phyloP scores from a whole-genome alignment of 768 basidiomycete genomes.

The Podaxis rugospora region DNA sequence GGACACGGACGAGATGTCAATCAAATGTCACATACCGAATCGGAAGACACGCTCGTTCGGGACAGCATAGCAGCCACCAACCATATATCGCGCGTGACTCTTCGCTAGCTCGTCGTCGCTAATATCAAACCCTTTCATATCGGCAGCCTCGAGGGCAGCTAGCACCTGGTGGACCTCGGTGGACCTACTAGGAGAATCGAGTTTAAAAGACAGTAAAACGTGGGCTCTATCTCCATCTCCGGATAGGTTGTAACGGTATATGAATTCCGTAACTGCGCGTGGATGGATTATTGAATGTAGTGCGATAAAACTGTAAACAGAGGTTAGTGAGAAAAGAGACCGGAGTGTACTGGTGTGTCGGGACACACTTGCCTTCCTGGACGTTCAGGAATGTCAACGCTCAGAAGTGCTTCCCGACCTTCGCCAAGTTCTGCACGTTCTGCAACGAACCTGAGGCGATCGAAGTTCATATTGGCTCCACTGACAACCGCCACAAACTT shows the following conservation, averaged over 20 bases:
- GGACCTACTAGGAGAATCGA: slow-evolving; percentile 54
- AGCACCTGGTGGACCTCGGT: slow-evolving; percentile 66
- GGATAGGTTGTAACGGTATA: slow-evolving; percentile 76
- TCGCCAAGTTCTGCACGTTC: slow-evolving; percentile 98
- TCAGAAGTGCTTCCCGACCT: slow-evolving; percentile 87
- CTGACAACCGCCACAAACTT: slow-evolving; percentile 90
- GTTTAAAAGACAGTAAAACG: slow-evolving; percentile 87
- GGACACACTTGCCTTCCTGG: slow-evolving; percentile 71
- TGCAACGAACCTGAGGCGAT: slow-evolving; percentile 93
- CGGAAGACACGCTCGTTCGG: slow-evolving; percentile 85
- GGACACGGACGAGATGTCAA: neutral
- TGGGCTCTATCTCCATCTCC: slow-evolving; percentile 63
- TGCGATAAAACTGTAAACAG: slow-evolving; percentile 65
- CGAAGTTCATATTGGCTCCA: slow-evolving; percentile 99
- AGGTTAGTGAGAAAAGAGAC: slow-evolving; percentile 5
- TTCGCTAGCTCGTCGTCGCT: slow-evolving; percentile 96
- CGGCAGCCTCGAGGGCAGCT: slow-evolving; percentile 50
- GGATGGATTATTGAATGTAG: slow-evolving; percentile 88
- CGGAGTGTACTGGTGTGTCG: neutral
- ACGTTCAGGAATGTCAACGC: slow-evolving; percentile 90
- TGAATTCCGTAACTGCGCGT: slow-evolving; percentile 91
- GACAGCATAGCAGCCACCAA: slow-evolving; percentile 79
- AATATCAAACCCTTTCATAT: slow-evolving; percentile 86
- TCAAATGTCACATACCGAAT: slow-evolving; percentile 66
- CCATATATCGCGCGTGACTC: slow-evolving; percentile 90